Evolutionary conservation across 805 yeast species (phyloP), one percentile per base, ranked within the genome.

Genomic region (Debaryomyces tyrocola): DNA sequence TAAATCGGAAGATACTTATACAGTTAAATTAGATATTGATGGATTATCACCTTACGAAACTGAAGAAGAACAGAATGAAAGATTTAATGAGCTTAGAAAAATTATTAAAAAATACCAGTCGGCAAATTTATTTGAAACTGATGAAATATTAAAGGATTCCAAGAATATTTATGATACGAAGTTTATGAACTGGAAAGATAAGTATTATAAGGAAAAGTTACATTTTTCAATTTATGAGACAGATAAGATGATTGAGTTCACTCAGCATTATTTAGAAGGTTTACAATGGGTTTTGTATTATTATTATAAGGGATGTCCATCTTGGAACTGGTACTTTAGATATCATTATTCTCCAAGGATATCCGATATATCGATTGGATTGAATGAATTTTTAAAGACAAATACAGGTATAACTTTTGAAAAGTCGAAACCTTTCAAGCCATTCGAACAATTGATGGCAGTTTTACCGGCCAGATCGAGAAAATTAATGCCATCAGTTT

Each of bases 361-460:
- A 48, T 89, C 97, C 4, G 98, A 92, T 67, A 75, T 92, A 50
- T 66, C 78, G 29, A 71, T 75, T 47, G 98, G 97, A 41, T 74
- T 92, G 44, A 78, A 83, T 40, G 79, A 80, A 45, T 69, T 77
- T 49, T 53, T 71, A 34, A 62, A 61, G 4, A 52, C 57, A 7
- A 54, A 57, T 15, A 60, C 66, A 40, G 46, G 51, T 5, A 47
- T 57, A 17, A 63, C 73, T 29, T 90, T 91, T 56, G 82, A 84
- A 12, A 64, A 74, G 53, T 91, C 96, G 6, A 63, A 63, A 4
- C 99, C 99, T 0, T 90, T 94, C 72, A 80, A 74, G 49, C 99
- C 99, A 9, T 92, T 89, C 66, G 92, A 94, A 64, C 99, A 94
- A 70, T 78, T 94, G 57, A 94, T 92, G 99, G 92, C 96, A 15